These are phyloP conservation scores for Ciborinia camelliae DNA, from an alignment of 2,329 filamentous ascomycete genomes.

Conservation along the genomic window DNA sequence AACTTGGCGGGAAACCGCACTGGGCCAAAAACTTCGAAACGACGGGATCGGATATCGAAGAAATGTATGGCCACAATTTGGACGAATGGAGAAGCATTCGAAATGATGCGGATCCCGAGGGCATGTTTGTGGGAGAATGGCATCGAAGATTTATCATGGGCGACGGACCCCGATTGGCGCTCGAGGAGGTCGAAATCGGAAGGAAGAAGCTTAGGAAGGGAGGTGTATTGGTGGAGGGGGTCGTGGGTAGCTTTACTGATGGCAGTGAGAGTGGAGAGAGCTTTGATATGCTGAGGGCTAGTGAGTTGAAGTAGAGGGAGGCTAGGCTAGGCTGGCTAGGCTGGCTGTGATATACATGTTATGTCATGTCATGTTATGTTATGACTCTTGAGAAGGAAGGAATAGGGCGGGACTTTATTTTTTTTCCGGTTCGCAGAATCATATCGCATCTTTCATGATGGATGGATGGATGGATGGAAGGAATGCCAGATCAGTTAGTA, in stretches of 20 bases:
- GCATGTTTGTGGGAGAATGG: slow-evolving; percentile 90
- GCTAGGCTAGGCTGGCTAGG: too few relatives aligned
- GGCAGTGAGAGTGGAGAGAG: slow-evolving; percentile 30
- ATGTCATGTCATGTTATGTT: too few relatives aligned
- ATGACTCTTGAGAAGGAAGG: too few relatives aligned
- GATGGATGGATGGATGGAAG: too few relatives aligned
- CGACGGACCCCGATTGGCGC: slow-evolving; percentile 27
- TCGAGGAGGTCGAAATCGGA: slow-evolving; percentile 35
- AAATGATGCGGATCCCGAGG: slow-evolving; percentile 69
- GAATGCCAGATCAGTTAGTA: too few relatives aligned
- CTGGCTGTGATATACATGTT: too few relatives aligned
- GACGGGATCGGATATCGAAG: slow-evolving; percentile 57
- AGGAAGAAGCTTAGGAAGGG: slow-evolving; percentile 29
- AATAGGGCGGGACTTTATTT: too few relatives aligned
- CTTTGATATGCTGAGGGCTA: slow-evolving; percentile 33
- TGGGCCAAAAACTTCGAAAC: slow-evolving; percentile 89
- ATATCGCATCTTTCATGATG: too few relatives aligned
- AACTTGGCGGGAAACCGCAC: slow-evolving; percentile 77
- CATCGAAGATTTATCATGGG: slow-evolving; percentile 66
- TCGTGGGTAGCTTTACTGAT: slow-evolving; percentile 18
- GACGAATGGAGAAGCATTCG: slow-evolving; percentile 65
- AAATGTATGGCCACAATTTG: slow-evolving; percentile 67
- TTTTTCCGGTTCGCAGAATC: too few relatives aligned
- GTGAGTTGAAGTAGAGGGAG: slow-evolving; percentile 20
- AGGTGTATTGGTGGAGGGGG: slow-evolving; percentile 30